Conservation (phyloP, 352 stramenopile genomes). For the Phytophthora palmivora region DNA sequence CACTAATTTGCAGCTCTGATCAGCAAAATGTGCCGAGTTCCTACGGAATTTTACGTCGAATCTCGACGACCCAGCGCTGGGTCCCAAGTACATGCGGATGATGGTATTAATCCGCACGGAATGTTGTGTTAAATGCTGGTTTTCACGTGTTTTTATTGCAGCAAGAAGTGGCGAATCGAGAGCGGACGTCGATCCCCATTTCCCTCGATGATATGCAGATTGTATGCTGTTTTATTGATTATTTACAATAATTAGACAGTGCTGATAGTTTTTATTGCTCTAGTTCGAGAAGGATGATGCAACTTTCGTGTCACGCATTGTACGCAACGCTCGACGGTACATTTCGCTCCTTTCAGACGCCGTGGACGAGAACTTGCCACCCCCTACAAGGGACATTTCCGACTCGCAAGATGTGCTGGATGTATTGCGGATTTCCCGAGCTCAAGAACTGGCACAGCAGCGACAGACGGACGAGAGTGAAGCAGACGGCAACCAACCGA, state of each 20-base stretch:
- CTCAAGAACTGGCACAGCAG: slow-evolving; percentile 72
- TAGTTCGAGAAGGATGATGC: slow-evolving; percentile 83
- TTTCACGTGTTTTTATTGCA: slow-evolving; percentile 29
- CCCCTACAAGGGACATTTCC: slow-evolving; percentile 82
- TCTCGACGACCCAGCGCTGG: slow-evolving; percentile 63
- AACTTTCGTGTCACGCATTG: slow-evolving; percentile 84
- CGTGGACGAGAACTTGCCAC: slow-evolving; percentile 87
- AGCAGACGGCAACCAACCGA: slow-evolving; percentile 25
- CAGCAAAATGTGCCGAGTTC: slow-evolving; percentile 84
- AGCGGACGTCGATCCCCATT: slow-evolving; percentile 81
- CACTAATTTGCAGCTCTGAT: slow-evolving; percentile 1
- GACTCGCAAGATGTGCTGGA: slow-evolving; percentile 88
- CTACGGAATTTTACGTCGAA: slow-evolving; percentile 80
- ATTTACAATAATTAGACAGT: slow-evolving; percentile 45
- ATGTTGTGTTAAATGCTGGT: not conserved
- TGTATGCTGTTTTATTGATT: slow-evolving; percentile 47
- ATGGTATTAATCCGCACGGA: slow-evolving; percentile 49
- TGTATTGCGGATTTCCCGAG: slow-evolving; percentile 78
- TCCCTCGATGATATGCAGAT: slow-evolving; percentile 83
- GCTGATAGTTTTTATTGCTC: slow-evolving; percentile 39
- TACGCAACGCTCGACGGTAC: slow-evolving; percentile 89
- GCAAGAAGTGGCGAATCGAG: slow-evolving; percentile 91
- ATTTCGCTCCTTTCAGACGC: slow-evolving; percentile 89
- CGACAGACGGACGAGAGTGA: slow-evolving; percentile 43
- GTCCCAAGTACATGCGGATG: slow-evolving; percentile 83